These are phyloP conservation scores for Aspergillus persii DNA, from an alignment of 2,329 filamentous ascomycete genomes.

Conservation along the genomic window DNA sequence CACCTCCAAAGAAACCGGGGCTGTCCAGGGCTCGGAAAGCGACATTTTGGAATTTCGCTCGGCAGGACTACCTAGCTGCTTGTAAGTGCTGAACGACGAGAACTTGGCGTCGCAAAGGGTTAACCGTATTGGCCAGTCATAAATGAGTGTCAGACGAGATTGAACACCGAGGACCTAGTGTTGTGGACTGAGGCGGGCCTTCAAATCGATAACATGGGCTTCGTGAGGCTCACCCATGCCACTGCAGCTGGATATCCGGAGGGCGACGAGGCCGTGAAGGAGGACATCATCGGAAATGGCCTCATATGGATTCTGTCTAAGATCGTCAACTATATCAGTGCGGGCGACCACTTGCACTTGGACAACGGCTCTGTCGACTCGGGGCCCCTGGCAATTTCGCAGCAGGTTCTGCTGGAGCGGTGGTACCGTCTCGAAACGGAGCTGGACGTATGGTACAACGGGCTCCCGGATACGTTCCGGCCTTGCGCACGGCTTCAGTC, in stretches of 20 bases:
- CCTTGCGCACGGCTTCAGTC: constrained; percentile 50
- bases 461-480: constrained; percentile 59
- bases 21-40: constrained; percentile 57
- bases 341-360: constrained; percentile 51
- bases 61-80: constrained; percentile 64
- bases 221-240: constrained; percentile 45
- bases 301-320: constrained; percentile 66
- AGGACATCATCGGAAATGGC: constrained; percentile 64
- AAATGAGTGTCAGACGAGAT: constrained; percentile 59
- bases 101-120: neutral
- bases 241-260: constrained; percentile 31
- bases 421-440: constrained; percentile 54
- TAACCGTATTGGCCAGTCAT: constrained; percentile 37
- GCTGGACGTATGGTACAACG: constrained; percentile 58
- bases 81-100: constrained; percentile 41
- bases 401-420: constrained; percentile 47
- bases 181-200: constrained; percentile 66
- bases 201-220: constrained; percentile 54
- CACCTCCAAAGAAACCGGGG: constrained; percentile 32
- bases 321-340: constrained; percentile 63
- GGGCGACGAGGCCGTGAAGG: constrained; percentile 51
- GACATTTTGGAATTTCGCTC: constrained; percentile 66
- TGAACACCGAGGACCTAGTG: constrained; percentile 61
- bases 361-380: constrained; percentile 23
- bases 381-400: constrained; percentile 35